Conservation (phyloP, 441 rosid species). For the Theobroma grandiflorum region DNA sequence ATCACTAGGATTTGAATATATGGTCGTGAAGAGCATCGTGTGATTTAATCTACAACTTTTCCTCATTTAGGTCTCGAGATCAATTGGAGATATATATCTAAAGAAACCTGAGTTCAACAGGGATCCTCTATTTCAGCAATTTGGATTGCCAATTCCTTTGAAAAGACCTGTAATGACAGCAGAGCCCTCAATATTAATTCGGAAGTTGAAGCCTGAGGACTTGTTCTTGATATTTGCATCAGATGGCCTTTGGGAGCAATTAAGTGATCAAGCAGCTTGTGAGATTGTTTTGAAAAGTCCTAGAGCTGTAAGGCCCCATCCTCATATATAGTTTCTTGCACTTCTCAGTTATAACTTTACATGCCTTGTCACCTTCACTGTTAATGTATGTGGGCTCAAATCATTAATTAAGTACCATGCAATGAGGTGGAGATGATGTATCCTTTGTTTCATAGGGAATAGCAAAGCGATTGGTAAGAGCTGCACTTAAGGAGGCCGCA, state of each 20-base stretch:
- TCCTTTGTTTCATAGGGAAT: constrained; percentile 49
- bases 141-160: constrained; percentile 46
- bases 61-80: constrained; percentile 64
- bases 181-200: constrained; percentile 58
- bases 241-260: constrained; percentile 82
- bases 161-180: constrained; percentile 64
- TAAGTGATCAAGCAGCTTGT: constrained; percentile 63
- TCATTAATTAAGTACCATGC: background rate
- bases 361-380: background rate
- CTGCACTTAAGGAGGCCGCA: constrained; percentile 62
- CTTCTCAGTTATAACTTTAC: background rate
- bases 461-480: constrained; percentile 63
- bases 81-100: constrained; percentile 72
- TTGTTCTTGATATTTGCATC: constrained; percentile 72
- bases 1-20: constrained; percentile 6
- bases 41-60: constrained; percentile 1
- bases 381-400: background rate
- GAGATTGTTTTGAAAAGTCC: constrained; percentile 58
- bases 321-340: constrained; percentile 13
- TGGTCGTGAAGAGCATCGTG: background rate
- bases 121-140: constrained; percentile 46
- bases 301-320: constrained; percentile 46
- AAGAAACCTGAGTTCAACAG: constrained; percentile 65
- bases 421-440: background rate
- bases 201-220: constrained; percentile 53